These are phyloP conservation scores for Monilinia fructigena DNA, from an alignment of 2,329 filamentous ascomycete genomes.

Conservation along the genomic window DNA sequence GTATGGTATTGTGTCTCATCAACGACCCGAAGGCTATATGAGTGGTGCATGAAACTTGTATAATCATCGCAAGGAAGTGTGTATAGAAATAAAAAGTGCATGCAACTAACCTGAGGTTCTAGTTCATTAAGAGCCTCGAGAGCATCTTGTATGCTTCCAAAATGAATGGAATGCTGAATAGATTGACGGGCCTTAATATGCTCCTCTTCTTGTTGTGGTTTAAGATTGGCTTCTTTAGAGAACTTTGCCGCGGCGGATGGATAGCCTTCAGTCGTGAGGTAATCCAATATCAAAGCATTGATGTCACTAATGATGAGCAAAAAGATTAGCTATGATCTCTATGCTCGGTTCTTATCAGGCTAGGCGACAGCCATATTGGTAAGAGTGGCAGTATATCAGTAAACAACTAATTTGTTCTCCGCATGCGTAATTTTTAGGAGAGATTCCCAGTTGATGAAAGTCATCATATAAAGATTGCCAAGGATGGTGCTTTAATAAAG, in stretches of 20 bases:
- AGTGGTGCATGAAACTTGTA: slow-evolving; percentile 98
- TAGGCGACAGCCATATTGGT: slow-evolving; percentile 12
- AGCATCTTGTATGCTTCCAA: slow-evolving; percentile 79
- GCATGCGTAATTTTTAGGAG: slow-evolving; percentile 87
- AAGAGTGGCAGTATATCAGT: slow-evolving; percentile 52
- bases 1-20: slow-evolving; percentile 80
- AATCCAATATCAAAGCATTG: slow-evolving; percentile 93
- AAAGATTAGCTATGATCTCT: slow-evolving; percentile 6
- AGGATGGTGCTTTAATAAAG: slow-evolving; percentile 14
- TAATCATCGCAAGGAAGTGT: slow-evolving; percentile 76
- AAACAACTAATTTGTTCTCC: slow-evolving; percentile 83
- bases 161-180: slow-evolving; percentile 82
- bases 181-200: slow-evolving; percentile 76
- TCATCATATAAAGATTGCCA: slow-evolving; percentile 64
- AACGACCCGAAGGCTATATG: slow-evolving; percentile 83
- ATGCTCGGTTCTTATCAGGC: not conserved
- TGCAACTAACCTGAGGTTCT: slow-evolving; percentile 78
- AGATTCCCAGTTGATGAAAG: slow-evolving; percentile 98
- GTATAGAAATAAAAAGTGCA: slow-evolving; percentile 22
- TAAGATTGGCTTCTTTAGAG: slow-evolving; percentile 86
- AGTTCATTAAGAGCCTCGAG: slow-evolving; percentile 87
- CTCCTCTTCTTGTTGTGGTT: slow-evolving; percentile 67
- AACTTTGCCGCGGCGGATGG: slow-evolving; percentile 90
- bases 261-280: slow-evolving; percentile 93
- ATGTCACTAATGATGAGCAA: slow-evolving; percentile 67